phyloP scores from a whole-genome alignment of 306 rosid species.

The Quercus robur region DNA sequence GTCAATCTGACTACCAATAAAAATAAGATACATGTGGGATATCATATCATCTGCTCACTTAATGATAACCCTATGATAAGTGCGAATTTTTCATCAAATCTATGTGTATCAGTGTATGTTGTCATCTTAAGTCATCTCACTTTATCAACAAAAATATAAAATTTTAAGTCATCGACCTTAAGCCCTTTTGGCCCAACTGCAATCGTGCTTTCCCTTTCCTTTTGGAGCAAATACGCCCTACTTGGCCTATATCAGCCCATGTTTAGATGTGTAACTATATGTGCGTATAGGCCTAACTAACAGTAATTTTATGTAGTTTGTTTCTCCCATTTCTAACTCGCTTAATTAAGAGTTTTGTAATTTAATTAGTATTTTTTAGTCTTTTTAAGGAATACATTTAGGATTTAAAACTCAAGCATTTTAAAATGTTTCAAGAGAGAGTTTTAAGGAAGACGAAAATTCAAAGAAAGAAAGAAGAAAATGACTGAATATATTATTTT shows the following conservation, averaged over 20 bases:
- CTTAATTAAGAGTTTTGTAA: neutral
- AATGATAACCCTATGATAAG: constrained; percentile 17
- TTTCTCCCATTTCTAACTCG: constrained; percentile 12
- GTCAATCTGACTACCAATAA: constrained; percentile 52
- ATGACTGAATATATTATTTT: no score
- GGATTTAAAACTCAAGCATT: no score
- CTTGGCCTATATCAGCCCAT: neutral
- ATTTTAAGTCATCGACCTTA: neutral
- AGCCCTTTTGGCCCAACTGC: neutral
- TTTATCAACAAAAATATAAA: no score
- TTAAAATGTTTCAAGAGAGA: no score
- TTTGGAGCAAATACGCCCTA: neutral
- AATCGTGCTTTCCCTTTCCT: neutral
- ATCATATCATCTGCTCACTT: constrained; percentile 16
- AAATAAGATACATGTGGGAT: constrained; percentile 39
- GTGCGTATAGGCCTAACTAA: neutral
- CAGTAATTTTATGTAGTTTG: neutral
- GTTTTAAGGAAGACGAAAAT: no score
- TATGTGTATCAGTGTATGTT: neutral
- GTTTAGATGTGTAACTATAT: neutral
- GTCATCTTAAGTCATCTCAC: neutral
- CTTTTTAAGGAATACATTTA: no score
- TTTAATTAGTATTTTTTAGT: no score
- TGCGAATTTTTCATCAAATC: neutral
- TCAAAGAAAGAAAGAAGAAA: no score